A percentile compares a stretch with the other conserved stretches of the same genome.
These are phyloP conservation scores for Yamadazyma paraphyllophila DNA, from an alignment of 805 yeast genomes.

Conservation along the genomic window DNA sequence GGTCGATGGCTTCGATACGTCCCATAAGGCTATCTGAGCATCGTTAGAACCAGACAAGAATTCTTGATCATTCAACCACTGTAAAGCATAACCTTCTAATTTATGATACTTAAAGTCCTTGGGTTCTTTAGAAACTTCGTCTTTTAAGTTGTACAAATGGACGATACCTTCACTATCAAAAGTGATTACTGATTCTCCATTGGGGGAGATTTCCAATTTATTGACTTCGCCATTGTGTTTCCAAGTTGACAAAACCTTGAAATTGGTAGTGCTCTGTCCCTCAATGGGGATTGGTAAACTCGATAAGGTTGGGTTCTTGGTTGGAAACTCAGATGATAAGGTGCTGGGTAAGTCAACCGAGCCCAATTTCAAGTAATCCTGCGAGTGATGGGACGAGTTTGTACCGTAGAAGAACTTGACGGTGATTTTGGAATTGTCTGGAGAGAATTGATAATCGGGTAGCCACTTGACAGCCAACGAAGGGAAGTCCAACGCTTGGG, in stretches of 20 bases:
- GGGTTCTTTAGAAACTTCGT: constrained; percentile 14
- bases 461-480: constrained; percentile 69
- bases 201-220: constrained; percentile 54
- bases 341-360: constrained; percentile 50
- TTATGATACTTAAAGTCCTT: constrained; percentile 52
- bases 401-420: constrained; percentile 50
- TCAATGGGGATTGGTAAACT: constrained; percentile 24
- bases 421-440: constrained; percentile 27
- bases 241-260: constrained; percentile 49
- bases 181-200: constrained; percentile 49
- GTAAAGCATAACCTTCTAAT: constrained; percentile 67
- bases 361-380: constrained; percentile 46
- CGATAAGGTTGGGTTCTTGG: constrained; percentile 22
- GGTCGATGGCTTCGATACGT: constrained; percentile 38
- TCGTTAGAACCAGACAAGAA: constrained; percentile 69
- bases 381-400: constrained; percentile 36
- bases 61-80: constrained; percentile 54
- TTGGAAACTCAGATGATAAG: constrained; percentile 35
- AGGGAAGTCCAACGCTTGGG: constrained; percentile 68
- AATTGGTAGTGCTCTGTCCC: constrained; percentile 21
- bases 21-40: constrained; percentile 70
- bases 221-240: constrained; percentile 67
- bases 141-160: constrained; percentile 37
- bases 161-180: constrained; percentile 54
- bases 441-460: constrained; percentile 40